phyloP scores from a whole-genome alignment of 495 filamentous ascomycete genomes.

The Tuber brumale region DNA sequence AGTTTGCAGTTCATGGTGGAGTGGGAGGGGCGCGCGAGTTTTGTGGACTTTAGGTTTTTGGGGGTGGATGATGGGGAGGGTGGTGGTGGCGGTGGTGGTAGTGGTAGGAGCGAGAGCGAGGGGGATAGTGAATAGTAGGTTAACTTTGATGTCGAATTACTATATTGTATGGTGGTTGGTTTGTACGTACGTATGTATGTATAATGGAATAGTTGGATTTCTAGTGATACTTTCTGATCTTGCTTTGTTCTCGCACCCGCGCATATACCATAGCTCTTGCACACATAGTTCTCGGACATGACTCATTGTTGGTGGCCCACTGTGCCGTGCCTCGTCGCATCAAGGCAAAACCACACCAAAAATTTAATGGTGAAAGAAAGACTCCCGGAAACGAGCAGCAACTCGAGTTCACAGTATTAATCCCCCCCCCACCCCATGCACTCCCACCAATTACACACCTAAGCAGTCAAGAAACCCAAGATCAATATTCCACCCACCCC shows the following conservation, averaged over 20 bases:
- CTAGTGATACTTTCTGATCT: not conserved
- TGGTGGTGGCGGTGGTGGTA: conserved; percentile 50
- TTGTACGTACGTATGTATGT: not conserved
- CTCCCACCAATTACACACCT: too few relatives aligned
- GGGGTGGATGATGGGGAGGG: conserved; percentile 60
- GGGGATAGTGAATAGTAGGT: not conserved
- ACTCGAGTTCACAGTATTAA: too few relatives aligned
- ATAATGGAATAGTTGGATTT: not conserved
- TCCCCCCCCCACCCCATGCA: too few relatives aligned
- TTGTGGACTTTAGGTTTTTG: conserved; percentile 74
- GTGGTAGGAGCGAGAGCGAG: not conserved
- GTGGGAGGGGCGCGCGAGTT: conserved; percentile 58
- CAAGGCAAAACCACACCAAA: not conserved
- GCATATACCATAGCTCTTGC: not conserved
- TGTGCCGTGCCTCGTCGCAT: not conserved
- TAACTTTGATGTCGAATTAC: not conserved
- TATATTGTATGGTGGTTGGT: not conserved
- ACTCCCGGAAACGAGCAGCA: not conserved
- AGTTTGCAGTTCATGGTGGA: conserved; percentile 97
- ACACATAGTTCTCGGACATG: not conserved
- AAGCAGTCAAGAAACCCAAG: too few relatives aligned
- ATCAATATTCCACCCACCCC: too few relatives aligned
- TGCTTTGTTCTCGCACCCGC: not conserved
- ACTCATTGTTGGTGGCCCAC: not conserved
- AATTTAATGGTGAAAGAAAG: not conserved